Conservation (phyloP, 148 eudicot genomes). For the Nepenthes gracilis region DNA sequence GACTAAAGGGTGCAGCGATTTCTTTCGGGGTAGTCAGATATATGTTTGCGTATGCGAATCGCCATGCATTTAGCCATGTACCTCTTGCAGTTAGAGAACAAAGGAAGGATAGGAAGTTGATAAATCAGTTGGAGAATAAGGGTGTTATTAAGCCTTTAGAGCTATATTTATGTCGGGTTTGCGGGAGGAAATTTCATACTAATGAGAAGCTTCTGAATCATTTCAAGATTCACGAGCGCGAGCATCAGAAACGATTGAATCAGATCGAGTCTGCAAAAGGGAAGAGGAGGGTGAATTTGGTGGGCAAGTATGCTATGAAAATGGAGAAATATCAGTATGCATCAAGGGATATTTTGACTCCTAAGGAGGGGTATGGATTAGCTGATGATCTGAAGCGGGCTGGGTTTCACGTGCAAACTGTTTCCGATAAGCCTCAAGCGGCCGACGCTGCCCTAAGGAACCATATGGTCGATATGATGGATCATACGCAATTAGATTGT, state of each 20-base stretch:
- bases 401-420: slow-evolving; percentile 67
- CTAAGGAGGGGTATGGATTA: slow-evolving; percentile 67
- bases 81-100: slow-evolving; percentile 32
- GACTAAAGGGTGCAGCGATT: slow-evolving; percentile 48
- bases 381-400: slow-evolving; percentile 66
- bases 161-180: slow-evolving; percentile 53
- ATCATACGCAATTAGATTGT: slow-evolving; percentile 33
- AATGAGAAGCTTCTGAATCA: slow-evolving; percentile 61
- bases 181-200: slow-evolving; percentile 65
- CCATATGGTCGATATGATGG: slow-evolving; percentile 69
- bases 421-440: slow-evolving; percentile 59
- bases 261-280: slow-evolving; percentile 71
- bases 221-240: slow-evolving; percentile 68
- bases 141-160: slow-evolving; percentile 39
- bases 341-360: slow-evolving; percentile 52
- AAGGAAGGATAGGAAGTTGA: slow-evolving; percentile 39
- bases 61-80: slow-evolving; percentile 50
- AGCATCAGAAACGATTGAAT: slow-evolving; percentile 54
- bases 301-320: slow-evolving; percentile 52
- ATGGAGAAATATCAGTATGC: slow-evolving; percentile 67
- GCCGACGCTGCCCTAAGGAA: slow-evolving; percentile 55
- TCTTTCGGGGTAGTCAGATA: slow-evolving; percentile 49
- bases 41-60: slow-evolving; percentile 68
- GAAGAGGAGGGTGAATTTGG: slow-evolving; percentile 47
- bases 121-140: slow-evolving; percentile 41